Evolutionary conservation across 2,329 filamentous ascomycete genomes (phyloP).

Genomic region (Xylariaceae sp.): DNA sequence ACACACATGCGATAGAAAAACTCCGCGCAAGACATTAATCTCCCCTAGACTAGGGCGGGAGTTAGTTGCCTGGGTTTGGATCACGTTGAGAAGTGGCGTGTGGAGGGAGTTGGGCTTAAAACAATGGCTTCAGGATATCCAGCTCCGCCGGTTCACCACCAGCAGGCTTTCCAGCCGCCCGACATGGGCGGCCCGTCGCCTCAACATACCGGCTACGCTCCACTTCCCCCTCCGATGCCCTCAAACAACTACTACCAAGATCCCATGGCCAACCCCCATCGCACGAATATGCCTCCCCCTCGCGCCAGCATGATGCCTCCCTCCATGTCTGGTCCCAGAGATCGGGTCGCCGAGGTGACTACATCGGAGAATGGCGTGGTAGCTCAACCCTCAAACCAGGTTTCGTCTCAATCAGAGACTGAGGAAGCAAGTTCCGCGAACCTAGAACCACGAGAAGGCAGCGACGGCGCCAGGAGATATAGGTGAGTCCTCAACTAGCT

Average conservation of each 20-base stretch:
- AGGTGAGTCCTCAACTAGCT: slow-evolving; percentile 29
- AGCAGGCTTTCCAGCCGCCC: slow-evolving; percentile 34
- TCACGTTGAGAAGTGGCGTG: slow-evolving; percentile 12
- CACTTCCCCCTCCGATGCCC: slow-evolving; percentile 39
- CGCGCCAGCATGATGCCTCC: slow-evolving; percentile 39
- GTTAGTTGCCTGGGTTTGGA: slow-evolving; percentile 20
- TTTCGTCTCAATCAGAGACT: slow-evolving; percentile 32
- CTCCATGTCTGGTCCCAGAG: slow-evolving; percentile 36
- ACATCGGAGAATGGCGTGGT: slow-evolving; percentile 36
- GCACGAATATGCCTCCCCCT: slow-evolving; percentile 40
- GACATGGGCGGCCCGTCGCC: slow-evolving; percentile 38
- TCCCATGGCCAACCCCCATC: slow-evolving; percentile 38
- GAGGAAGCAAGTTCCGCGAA: slow-evolving; percentile 30
- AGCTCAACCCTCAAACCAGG: slow-evolving; percentile 27
- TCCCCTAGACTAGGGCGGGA: slow-evolving; percentile 2
- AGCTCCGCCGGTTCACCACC: slow-evolving; percentile 39
- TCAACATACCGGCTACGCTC: slow-evolving; percentile 39
- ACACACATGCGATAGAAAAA: slow-evolving; percentile 13
- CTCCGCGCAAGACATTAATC: slow-evolving; percentile 9
- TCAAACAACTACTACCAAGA: slow-evolving; percentile 39
- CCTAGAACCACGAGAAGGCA: slow-evolving; percentile 36
- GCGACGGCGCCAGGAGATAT: slow-evolving; percentile 38
- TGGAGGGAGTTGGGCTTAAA: slow-evolving; percentile 22
- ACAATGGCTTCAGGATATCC: slow-evolving; percentile 42
- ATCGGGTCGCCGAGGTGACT: slow-evolving; percentile 34